Evolutionary conservation across 371 early-diverging fungal species (phyloP), one percentile per base, ranked within the genome.

Genomic region (Mycotypha africana): DNA sequence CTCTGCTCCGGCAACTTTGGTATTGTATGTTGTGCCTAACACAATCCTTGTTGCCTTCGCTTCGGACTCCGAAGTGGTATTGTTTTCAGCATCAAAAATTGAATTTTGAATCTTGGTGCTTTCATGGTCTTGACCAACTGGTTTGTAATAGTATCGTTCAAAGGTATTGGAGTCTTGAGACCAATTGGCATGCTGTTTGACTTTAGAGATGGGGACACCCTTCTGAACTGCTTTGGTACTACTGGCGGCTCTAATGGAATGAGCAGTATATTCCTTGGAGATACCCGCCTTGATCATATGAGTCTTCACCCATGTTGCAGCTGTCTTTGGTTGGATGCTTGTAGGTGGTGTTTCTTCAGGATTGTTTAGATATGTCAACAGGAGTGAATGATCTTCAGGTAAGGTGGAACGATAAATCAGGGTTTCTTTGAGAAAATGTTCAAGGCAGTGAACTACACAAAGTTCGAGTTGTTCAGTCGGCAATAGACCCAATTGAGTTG

Each of bases 181-280:
- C 46, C 45, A 52, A n/a, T 40, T 35, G 1, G 44, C 51, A 16
- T 52, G 53, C 6, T 23, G 2, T 23, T 46, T 52, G 7, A 46
- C 42, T 9, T 24, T 7, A 2, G 24, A 2, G 4, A 45, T 36
- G 2, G 32, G 19, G 11, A 30, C 16, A 1, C 47, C 47, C 17
- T 5, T 0, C n/a, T 37, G 19, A 0, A 48, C 49, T 0, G 54
- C 54, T 28, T 54, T 54, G 3, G 54, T 54, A 16, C 45, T 48
- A 19, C 26, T 8, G 0, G 54, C 49, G 4, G 54, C 16, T 11
- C 49, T 19, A 3, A 48, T 26, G 1, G 48, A 54, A 26, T 48
- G 45, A 1, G 54, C 33, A 26, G 38, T 16, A 15, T 33, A n/a
- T n/a, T n/a, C n/a, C 11, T 4, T 19, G 15, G 34, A n/a, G 14